Conservation (phyloP, 2,329 filamentous ascomycete species). For the Penicillium sp. region DNA sequence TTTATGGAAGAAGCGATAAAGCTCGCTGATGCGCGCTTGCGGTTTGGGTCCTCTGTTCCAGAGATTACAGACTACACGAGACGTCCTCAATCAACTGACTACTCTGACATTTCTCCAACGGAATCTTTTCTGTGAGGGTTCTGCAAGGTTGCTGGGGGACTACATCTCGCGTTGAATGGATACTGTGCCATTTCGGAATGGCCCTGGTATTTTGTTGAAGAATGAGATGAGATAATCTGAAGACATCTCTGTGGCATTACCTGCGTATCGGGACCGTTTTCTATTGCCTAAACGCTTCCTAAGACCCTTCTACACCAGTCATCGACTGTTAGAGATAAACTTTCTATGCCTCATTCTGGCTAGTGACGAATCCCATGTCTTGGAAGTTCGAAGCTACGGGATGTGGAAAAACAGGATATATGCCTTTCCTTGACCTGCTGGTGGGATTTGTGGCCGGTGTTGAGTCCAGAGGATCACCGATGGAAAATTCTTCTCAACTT, state of each 20-base stretch:
- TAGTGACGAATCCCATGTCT: neutral
- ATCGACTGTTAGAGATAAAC: too few species aligned
- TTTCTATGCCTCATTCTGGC: too few species aligned
- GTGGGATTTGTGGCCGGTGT: slow-evolving; percentile 7
- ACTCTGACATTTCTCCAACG: neutral
- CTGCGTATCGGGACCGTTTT: neutral
- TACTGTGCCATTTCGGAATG: neutral
- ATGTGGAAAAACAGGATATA: neutral
- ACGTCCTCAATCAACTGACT: neutral
- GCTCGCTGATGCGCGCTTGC: slow-evolving; percentile 1
- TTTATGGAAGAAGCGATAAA: slow-evolving; percentile 6
- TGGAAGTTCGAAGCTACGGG: slow-evolving; percentile 7
- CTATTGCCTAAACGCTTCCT: too few species aligned
- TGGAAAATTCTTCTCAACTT: neutral
- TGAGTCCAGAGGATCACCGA: neutral
- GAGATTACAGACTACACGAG: neutral
- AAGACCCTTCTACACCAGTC: too few species aligned
- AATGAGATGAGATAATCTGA: neutral
- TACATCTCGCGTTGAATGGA: too few species aligned
- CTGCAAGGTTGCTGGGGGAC: too few species aligned
- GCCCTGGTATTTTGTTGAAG: neutral
- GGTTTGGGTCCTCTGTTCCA: neutral
- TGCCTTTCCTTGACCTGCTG: slow-evolving; percentile 5
- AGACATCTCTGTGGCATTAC: neutral
- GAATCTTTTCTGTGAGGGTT: neutral